Evolutionary conservation across 2,329 filamentous ascomycete genomes (phyloP), one percentile per base, ranked within the genome.

Genomic region (Neonectria sp.): DNA sequence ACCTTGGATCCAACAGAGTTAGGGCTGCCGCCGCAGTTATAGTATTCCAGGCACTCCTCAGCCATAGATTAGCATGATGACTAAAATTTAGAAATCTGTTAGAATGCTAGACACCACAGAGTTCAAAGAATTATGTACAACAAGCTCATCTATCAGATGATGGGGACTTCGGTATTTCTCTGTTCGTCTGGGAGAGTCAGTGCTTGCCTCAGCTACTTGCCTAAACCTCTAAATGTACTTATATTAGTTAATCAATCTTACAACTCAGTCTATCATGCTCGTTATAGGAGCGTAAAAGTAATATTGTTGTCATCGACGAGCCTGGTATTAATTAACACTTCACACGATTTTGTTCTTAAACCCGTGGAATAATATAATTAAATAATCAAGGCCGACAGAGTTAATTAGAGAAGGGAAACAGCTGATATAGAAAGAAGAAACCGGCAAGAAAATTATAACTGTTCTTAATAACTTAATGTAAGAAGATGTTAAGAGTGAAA

Each of bases 1-100:
- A 45, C 40, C 40, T 45, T 45, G 40, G 40, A 45, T 45, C 15
- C 40, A n/a, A 45, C 15, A 45, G 40, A 45, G 40, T 45, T 45
- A 45, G 40, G 40, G 40, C 40, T 8, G 40, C 40, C 17, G 17
- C 40, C 40, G 17, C 40, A 45, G 15, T 45, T n/a, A 5, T 45
- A 45, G 40, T 8, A 45, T 45, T 45, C 13, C 7, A n/a, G 40
- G 40, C 40, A 45, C 40, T 45, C 40, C 15, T 45, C 40, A 45
- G 40, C 40, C 21, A 45, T n/a, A n/a, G 40, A 45, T n/a, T 45
- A 45, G 40, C 40, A 21, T 45, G 40, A 45, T 45, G 40, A 15
- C 40, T 45, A n/a, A 45, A 45, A 15, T 45, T 45, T 21, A 45
- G 40, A 45, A 45, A 45, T 45, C 40, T 45, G 21, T n/a, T 21